Conservation (phyloP, 75 land plant genomes). For the Pinus albicaulis region DNA sequence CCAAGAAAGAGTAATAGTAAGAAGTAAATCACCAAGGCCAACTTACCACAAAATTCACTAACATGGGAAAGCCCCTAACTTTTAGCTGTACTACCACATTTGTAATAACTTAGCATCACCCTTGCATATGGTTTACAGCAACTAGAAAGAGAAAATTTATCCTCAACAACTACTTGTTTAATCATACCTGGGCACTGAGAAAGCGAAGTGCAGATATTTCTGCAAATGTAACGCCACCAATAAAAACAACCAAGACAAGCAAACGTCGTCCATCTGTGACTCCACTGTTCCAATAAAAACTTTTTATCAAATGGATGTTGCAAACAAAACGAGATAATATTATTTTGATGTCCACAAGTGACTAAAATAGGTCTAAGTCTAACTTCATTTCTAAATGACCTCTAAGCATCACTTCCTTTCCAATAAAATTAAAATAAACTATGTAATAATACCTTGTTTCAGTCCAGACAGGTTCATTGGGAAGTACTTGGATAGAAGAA, state of each 20-base stretch:
- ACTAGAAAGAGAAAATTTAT: background rate
- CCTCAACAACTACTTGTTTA: background rate
- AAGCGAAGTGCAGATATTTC: constrained; percentile 96
- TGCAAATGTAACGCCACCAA: constrained; percentile 97
- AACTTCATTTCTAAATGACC: background rate
- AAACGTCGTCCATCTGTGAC: constrained; percentile 73
- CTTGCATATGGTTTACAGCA: background rate
- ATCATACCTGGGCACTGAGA: constrained; percentile 55
- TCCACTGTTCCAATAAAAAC: constrained; percentile 15
- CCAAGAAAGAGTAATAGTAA: background rate
- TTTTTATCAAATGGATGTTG: constrained; percentile 6
- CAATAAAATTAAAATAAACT: background rate
- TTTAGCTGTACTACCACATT: background rate
- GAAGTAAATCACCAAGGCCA: background rate
- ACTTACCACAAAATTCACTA: background rate
- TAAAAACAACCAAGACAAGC: constrained; percentile 81
- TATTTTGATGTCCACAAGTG: too few species aligned
- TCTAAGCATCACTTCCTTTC: background rate
- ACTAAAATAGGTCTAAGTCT: too few species aligned
- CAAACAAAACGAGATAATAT: too few species aligned
- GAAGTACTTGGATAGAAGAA: background rate
- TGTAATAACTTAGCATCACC: background rate
- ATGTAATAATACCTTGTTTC: too few species aligned
- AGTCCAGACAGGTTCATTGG: background rate
- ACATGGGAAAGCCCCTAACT: background rate